Base-by-base conservation (phyloP, 768 basidiomycete genomes). In the Boletellus emodensis region DNA sequence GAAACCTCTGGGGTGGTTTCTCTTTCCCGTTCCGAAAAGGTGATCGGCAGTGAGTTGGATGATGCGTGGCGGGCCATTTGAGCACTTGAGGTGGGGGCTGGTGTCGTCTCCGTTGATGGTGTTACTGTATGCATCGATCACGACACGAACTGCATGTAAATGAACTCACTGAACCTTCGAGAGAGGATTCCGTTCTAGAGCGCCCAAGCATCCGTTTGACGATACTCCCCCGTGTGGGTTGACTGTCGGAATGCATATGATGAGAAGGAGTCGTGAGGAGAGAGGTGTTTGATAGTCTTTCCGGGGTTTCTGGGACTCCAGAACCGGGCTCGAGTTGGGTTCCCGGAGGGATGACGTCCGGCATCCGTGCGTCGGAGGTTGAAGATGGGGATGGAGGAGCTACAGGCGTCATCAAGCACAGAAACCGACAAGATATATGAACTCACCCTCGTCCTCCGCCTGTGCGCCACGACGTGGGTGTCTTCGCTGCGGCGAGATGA, bases 171-270 rank as follows among this genome's bases (percentile, higher is more conserved):
- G 2, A 9, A 61, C 60, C 45, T 53, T 72, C 72, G 42, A 80
- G 59, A 5, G 76, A 78, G 1, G 82, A 72, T 24, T 85, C 85
- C 0, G 86, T 88, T 49, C 74, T 79, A 12, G 85, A 82, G 1
- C 86, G 77, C 9, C 77, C 76, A 1, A 89, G 78, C 87, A 90
- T 90, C 18, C 86, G 83, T 49, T 81, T 83, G 11, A 84, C 76
- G 6, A 88, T 63, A 39, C 70, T 67, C 17, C 53, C 48, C 72
- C 78, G 17, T 63, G 64, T 12, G 74, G 75, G 8, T 75, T 68
- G 42, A 10, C 30, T 30, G 11, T 30, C 30, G 30, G 11, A 30
- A 30, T 11, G 30, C 30, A 11, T 30, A 30, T 7, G 30, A 30
- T 10, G 30, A 30, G 9, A 30, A 9, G 30, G 30, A 3, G 30